Conservation (phyloP, 2,329 filamentous ascomycete species). For the Orbilia ellipsospora region DNA sequence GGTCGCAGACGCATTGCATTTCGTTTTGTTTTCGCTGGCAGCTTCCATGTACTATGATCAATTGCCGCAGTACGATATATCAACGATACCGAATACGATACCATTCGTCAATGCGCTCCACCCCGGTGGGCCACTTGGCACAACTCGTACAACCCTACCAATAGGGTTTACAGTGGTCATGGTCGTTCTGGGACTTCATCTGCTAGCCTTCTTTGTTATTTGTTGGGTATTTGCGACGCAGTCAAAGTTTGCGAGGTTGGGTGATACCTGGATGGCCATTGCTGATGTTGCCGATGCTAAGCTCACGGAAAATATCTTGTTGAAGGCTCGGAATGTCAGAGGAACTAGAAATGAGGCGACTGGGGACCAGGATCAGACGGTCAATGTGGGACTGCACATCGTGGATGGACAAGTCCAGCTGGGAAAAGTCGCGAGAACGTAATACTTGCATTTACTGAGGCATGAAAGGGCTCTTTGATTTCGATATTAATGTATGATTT, state of each 20-base stretch:
- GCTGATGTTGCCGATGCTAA: conserved; percentile 3
- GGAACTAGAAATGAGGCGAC: too few species aligned
- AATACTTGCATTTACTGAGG: too few species aligned
- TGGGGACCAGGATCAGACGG: too few species aligned
- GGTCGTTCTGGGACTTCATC: conserved; percentile 1
- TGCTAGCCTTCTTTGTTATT: conserved; percentile 2
- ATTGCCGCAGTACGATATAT: conserved; percentile 11
- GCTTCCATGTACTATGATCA: conserved; percentile 7
- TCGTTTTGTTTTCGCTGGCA: conserved; percentile 12
- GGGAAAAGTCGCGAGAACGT: too few species aligned
- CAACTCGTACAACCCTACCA: not conserved
- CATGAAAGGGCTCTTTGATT: too few species aligned
- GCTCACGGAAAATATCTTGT: not conserved
- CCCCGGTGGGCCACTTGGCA: conserved; percentile 10
- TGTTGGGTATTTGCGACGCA: conserved; percentile 2
- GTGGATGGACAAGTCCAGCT: too few species aligned
- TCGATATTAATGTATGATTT: too few species aligned
- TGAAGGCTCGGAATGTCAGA: too few species aligned
- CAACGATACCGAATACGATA: not conserved
- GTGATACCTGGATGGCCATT: conserved; percentile 22
- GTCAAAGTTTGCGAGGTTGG: conserved; percentile 7
- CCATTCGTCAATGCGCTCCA: not conserved
- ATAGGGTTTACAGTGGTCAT: conserved; percentile 7
- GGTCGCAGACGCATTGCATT: conserved; percentile 13
- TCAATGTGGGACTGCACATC: too few species aligned